Conservation (phyloP, 208 protist genomes). For the Phytomonas sp. region DNA sequence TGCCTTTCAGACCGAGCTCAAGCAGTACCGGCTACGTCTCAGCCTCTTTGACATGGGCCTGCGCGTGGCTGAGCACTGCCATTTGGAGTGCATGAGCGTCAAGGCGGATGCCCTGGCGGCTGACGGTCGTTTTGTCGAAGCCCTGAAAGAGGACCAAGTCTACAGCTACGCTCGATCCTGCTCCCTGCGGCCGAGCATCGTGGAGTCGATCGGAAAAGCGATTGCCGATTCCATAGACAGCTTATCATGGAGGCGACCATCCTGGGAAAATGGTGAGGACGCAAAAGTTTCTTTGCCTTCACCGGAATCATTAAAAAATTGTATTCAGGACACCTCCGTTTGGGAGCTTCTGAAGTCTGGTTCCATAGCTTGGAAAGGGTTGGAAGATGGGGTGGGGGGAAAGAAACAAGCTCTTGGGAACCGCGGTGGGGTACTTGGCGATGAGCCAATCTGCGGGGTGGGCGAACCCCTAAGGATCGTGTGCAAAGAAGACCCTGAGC, state of each 20-base stretch:
- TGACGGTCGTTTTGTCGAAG: constrained; percentile 22
- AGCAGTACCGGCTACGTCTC: constrained; percentile 73
- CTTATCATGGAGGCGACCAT: constrained; percentile 35
- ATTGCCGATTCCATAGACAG: constrained; percentile 71
- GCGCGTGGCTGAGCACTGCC: constrained; percentile 82
- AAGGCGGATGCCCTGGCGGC: constrained; percentile 37
- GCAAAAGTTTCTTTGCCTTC: constrained; percentile 5
- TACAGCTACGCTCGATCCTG: constrained; percentile 76
- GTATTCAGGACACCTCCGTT: neutral
- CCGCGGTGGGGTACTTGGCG: neutral
- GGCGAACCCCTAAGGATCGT: constrained; percentile 56
- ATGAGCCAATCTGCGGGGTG: constrained; percentile 26
- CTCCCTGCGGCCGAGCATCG: constrained; percentile 41
- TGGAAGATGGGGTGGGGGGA: neutral
- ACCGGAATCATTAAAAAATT: constrained; percentile 16
- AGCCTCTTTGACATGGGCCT: constrained; percentile 75
- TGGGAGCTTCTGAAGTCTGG: neutral
- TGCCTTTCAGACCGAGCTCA: constrained; percentile 83
- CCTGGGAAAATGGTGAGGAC: neutral
- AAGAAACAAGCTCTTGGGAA: neutral
- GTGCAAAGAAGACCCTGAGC: constrained; percentile 23
- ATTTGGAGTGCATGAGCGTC: constrained; percentile 69
- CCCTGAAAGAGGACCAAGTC: constrained; percentile 62
- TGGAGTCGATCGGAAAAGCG: constrained; percentile 42
- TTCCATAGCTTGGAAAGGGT: neutral